These are phyloP conservation scores for Cordyceps farinosa DNA, from an alignment of 2,329 filamentous ascomycete genomes.

Conservation along the genomic window DNA sequence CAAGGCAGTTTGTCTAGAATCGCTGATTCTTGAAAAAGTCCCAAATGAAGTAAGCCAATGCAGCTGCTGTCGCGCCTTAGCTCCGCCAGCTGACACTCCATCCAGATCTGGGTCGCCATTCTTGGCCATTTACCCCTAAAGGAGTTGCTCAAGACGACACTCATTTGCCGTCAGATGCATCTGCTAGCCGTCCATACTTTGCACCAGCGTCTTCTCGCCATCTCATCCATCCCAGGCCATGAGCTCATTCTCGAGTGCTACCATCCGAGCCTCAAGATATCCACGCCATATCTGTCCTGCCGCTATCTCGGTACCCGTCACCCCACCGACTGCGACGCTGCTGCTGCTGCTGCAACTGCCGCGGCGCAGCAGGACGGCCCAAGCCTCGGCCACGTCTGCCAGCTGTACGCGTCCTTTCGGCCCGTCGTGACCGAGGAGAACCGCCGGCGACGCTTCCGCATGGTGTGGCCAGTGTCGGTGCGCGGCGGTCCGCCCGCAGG, in stretches of 20 bases:
- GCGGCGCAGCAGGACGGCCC: conserved; percentile 13
- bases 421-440: conserved; percentile 58
- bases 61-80: not conserved
- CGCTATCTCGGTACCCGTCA: conserved; percentile 54
- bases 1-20: not conserved
- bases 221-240: conserved; percentile 56
- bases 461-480: conserved; percentile 14
- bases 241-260: conserved; percentile 75
- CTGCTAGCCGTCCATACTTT: not conserved
- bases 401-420: conserved; percentile 67
- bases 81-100: not conserved
- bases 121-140: not conserved
- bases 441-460: conserved; percentile 33
- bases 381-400: conserved; percentile 41
- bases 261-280: conserved; percentile 65
- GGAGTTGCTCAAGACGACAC: not conserved
- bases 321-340: conserved; percentile 29
- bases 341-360: conserved; percentile 11
- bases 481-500: conserved; percentile 18
- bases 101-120: conserved; percentile 7
- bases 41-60: conserved; percentile 11
- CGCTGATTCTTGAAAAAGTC: not conserved
- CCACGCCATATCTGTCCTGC: conserved; percentile 65
- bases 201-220: conserved; percentile 24
- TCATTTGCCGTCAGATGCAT: not conserved